Evolutionary conservation across 2,329 filamentous ascomycete species (phyloP), one percentile per base, ranked within the genome.

Genomic region (Calycina marina): DNA sequence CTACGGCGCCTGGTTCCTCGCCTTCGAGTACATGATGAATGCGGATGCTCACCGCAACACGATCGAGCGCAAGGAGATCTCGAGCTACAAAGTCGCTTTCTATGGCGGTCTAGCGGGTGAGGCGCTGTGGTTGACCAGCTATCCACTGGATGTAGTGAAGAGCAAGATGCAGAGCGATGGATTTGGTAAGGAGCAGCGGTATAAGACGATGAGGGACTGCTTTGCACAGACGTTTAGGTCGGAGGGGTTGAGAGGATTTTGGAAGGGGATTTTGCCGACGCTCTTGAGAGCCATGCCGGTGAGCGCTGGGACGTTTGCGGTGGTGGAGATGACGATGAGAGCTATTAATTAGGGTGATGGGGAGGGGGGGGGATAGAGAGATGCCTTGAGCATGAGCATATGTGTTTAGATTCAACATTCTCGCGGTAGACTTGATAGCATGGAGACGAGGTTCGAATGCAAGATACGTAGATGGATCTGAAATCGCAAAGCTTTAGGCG

Each of bases 91-190:
- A 61, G 73, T 98, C 30, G 90, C 90, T 9, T 61, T 83, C 9
- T 98, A 96, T 55, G 90, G 90, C 42, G 90, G 90, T 27, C 58
- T 98, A 25, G 90, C 90, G 0, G 90, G 90, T 46, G 90, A 98
- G 65, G 83, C 76, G 32, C 69, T 98, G 36, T 98, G 90, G 90
- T 63, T 98, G 34, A 69, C 69, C 20, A 93, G 84, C 52, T 98
- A 98, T 60, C 90, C 90, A 14, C 79, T 98, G 43, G 90, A 98
- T 59, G 88, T 98, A 16, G 61, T 98, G 59, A 98, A 98, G 79
- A 93, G 84, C 60, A 96, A 93, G 72, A 94, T 96, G 88, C 90
- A 98, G 69, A 93, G 79, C 37, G 90, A 98, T 59, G 86, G 82
- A 0, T 90, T 94, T 53, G 84, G 82, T 4, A 40, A 55, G 30